Conservation (phyloP, 2,329 filamentous ascomycete genomes). For the Colletotrichum zoysiae region DNA sequence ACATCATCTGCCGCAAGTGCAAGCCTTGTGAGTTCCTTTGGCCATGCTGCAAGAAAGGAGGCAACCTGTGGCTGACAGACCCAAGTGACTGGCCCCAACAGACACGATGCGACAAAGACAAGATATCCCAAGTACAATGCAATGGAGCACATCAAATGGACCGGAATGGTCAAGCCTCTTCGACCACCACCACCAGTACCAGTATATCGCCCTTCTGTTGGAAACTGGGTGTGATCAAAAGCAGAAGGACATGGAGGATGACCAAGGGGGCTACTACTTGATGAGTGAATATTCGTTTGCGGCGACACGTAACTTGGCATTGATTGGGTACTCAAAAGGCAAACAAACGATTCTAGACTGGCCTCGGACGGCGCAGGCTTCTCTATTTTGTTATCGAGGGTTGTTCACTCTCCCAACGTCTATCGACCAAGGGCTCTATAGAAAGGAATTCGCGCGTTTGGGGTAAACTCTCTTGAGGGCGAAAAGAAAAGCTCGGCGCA, state of each 20-base stretch:
- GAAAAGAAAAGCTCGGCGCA: background rate
- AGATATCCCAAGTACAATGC: background rate
- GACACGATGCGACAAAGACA: fast-evolving
- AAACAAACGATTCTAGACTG: background rate
- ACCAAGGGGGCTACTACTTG: background rate
- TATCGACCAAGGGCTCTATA: conserved; percentile 27
- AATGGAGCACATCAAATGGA: background rate
- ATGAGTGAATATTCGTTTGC: no score
- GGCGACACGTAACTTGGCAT: no score
- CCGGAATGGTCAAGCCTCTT: background rate
- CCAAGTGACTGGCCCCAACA: background rate
- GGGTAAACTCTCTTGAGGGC: no score
- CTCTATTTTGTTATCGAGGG: conserved; percentile 7
- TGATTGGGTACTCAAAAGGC: background rate
- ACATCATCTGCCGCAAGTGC: conserved; percentile 5
- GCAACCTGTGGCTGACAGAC: background rate
- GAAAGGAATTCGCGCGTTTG: background rate
- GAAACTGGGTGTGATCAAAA: background rate
- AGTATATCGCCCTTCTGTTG: conserved; percentile 6
- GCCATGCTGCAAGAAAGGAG: background rate
- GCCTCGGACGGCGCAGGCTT: background rate
- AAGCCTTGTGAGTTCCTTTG: conserved; percentile 3
- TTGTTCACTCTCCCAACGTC: background rate
- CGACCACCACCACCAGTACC: conserved; percentile 6
- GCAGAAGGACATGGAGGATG: background rate